Base-by-base conservation (phyloP, 2,329 filamentous ascomycete genomes). In the Penicillium sp. region DNA sequence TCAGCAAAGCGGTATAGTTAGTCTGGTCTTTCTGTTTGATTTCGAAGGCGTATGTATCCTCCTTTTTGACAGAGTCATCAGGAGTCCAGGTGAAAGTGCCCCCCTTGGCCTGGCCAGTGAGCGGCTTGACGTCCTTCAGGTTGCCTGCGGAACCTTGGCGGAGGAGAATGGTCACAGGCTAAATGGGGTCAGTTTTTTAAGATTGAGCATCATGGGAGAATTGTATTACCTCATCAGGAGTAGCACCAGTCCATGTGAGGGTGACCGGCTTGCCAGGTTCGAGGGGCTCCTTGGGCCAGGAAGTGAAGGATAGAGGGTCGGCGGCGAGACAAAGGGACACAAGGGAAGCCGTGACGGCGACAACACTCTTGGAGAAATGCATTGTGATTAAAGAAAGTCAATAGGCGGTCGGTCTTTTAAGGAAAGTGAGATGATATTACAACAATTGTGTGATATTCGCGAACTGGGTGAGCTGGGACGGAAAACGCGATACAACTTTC, bases 1-100 rank as follows among this genome's bases (percentile, higher is more conserved):
- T 65, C 68, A 86, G 76, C 31, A 77, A 77, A 43, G 78, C 81
- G 44, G 78, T 82, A 74, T 85, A 86, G 75, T 87, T 87, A 69
- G 75, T 66, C 45, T 71, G 58, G 39, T 67, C 72, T 56, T 76
- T 79, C 67, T 85, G 83, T 14, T 65, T 68, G 72, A 87, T 85
- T 69, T 85, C 72, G 56, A 87, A 78, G 53, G 85, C 83, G 66
- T 86, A 87, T 73, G 84, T 75, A 37, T 69, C 57, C 54, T 72
- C 78, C 59, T 76, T 69, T 43, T 69, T 63, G 29, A 85, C 73
- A 38, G 65, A 69, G 24, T 65, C 68, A 38, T 72, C 68, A 5
- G 81, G 79, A 16, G 75, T 82, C 81, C 82, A 86, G 54, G 72
- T 74, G 75, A 74, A 83, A 24, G 67, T 71, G 55, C 79, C 80